Evolutionary conservation across 2,329 filamentous ascomycete genomes (phyloP).

Genomic region (Exophiala sp.): DNA sequence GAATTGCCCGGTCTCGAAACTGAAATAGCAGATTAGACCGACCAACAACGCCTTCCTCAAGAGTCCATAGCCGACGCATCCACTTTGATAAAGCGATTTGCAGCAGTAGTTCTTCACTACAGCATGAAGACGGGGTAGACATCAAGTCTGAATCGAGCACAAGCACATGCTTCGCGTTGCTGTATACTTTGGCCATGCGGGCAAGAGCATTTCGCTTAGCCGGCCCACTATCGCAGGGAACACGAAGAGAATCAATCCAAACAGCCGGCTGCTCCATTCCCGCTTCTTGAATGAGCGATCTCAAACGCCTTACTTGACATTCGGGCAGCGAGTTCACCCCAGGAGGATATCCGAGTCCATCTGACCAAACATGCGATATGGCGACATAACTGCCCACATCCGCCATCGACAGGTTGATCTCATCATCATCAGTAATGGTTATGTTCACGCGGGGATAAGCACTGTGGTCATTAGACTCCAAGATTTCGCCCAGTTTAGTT

Average conservation of each 20-base stretch:
- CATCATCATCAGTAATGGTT: neutral
- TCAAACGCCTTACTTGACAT: slow-evolving; percentile 1
- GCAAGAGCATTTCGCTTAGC: slow-evolving; percentile 2
- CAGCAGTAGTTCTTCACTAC: slow-evolving; percentile 1
- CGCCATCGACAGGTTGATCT: neutral
- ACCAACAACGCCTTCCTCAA: slow-evolving; percentile 5
- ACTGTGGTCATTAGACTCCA: neutral
- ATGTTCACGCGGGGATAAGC: neutral
- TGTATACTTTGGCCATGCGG: slow-evolving; percentile 5
- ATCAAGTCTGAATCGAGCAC: slow-evolving; percentile 3
- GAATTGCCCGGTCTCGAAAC: neutral
- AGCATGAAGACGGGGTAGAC: neutral
- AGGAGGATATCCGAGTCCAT: slow-evolving; percentile 3
- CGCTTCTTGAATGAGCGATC: neutral
- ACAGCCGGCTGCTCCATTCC: neutral
- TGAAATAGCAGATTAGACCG: slow-evolving; percentile 5
- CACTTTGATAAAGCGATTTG: slow-evolving; percentile 3
- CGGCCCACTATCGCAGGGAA: neutral
- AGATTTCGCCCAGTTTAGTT: neutral
- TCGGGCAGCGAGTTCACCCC: neutral
- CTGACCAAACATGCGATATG: slow-evolving; percentile 9
- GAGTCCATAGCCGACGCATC: slow-evolving; percentile 5
- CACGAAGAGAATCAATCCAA: slow-evolving; percentile 4
- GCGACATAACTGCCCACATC: neutral
- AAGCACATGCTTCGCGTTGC: neutral